Base-by-base conservation (phyloP, 176 grass and related monocot genomes). In the Oryza officinalis region DNA sequence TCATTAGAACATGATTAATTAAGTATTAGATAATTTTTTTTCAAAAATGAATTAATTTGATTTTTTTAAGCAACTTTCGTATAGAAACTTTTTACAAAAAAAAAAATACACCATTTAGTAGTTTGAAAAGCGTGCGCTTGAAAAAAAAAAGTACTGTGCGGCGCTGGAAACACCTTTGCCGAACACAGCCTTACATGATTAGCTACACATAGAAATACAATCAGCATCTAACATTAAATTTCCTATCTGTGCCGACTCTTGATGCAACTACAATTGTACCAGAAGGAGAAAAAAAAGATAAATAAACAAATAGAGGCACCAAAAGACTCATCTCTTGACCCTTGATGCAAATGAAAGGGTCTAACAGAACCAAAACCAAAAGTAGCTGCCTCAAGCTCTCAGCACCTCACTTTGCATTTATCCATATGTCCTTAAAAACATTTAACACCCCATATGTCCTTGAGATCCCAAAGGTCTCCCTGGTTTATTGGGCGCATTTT, bases 281-380 rank as follows among this genome's bases (percentile, higher is more conserved):
- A 78, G 52, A 82, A 10, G 22, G 40, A 66, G 33, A 35, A 35
- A 35, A 65, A 78, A 68, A 27, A 59, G 61, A 64, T 14, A 63
- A 70, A 27, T 82, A 65, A 72, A 78, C 75, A 78, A 41, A 65
- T 25, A 41, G 57, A 78, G 65, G 25, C 23, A 65, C 60, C 43
- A 88, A 27, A 45, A 46, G 10, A 41, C 20, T 27, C 59, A 72
- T 86, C 13, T 18, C 22, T 79, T 46, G 83, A 86, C 84, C 61
- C 88, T 78, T 90, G 67, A 74, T 79, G 63, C 67, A 73, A 73
- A 57, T 23, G 46, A 33, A 90, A 43, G 67, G 67, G 65, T 25
- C 43, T 40, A 33, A 79, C 52, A 18, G 10, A 81, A 22, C 66
- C 54, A 43, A 63, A 41, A 77, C 40, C 54, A 81, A 89, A 81